A percentile compares a stretch with the other conserved stretches of the same genome.
These are phyloP conservation scores for Ophiostoma ips DNA, from an alignment of 2,329 filamentous ascomycete species.

Conservation along the genomic window DNA sequence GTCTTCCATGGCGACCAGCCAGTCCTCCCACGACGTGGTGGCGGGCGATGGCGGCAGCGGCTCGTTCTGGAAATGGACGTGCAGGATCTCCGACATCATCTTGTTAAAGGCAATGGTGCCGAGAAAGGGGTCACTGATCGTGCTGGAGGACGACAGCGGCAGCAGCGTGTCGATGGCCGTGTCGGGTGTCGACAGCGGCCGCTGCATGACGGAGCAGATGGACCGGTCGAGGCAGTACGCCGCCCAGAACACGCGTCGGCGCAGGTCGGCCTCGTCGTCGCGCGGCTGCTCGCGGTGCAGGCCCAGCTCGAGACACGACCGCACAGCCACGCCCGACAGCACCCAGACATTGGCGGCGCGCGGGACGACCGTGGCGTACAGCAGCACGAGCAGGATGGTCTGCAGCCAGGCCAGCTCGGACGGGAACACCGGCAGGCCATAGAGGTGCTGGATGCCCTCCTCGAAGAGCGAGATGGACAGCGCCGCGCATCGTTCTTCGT, in stretches of 20 bases:
- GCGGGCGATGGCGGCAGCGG: conserved; percentile 1
- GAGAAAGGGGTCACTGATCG: conserved; percentile 8
- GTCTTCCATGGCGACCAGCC: conserved; percentile 10
- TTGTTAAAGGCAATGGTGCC: conserved; percentile 6
- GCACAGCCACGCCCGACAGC: conserved; percentile 12
- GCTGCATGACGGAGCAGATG: conserved; percentile 12
- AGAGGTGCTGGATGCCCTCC: conserved; percentile 21
- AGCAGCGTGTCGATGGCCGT: conserved; percentile 6
- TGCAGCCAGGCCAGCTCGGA: conserved; percentile 12
- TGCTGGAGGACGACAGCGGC: not conserved
- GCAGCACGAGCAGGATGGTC: conserved; percentile 10
- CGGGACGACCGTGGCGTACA: conserved; percentile 12
- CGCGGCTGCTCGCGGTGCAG: conserved; percentile 6
- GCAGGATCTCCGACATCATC: conserved; percentile 11
- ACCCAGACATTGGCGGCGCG: conserved; percentile 13
- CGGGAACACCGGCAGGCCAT: conserved; percentile 18
- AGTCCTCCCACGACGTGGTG: conserved; percentile 9
- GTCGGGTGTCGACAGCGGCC: conserved; percentile 10
- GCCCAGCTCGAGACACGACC: conserved; percentile 12
- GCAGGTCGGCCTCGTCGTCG: conserved; percentile 1
- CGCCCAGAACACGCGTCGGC: conserved; percentile 11
- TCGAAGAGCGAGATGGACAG: conserved; percentile 20
- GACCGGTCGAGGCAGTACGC: conserved; percentile 12
- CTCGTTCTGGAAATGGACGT: conserved; percentile 12
- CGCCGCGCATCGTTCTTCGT: conserved; percentile 20